phyloP scores from a whole-genome alignment of 2,329 filamentous ascomycete species.

The Pyrenochaeta sp. region DNA sequence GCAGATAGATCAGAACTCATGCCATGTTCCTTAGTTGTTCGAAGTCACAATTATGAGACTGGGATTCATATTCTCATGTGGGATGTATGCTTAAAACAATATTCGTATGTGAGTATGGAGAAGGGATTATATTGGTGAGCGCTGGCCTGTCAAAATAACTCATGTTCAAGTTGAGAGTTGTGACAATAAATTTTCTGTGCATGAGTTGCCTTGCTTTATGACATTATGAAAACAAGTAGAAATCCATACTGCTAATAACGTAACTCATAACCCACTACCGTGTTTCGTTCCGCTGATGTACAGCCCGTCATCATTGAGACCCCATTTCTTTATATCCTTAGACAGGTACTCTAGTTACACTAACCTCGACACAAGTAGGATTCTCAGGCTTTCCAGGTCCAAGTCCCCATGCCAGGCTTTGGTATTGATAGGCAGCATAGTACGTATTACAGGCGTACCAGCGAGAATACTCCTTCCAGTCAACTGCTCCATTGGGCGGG shows the following conservation, averaged over 20 bases:
- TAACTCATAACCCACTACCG: background rate
- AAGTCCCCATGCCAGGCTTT: slow-evolving; percentile 55
- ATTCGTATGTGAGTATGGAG: too few species aligned
- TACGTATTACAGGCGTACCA: slow-evolving; percentile 59
- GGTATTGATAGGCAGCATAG: slow-evolving; percentile 53
- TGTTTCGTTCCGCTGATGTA: background rate
- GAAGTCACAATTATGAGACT: too few species aligned
- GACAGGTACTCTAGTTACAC: slow-evolving; percentile 49
- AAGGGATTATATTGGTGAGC: too few species aligned
- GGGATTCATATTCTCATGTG: too few species aligned
- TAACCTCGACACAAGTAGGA: slow-evolving; percentile 55
- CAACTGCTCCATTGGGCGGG: slow-evolving; percentile 34
- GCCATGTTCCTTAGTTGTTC: too few species aligned
- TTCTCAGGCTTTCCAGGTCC: slow-evolving; percentile 54
- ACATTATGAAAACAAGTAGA: too few species aligned
- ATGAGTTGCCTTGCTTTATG: too few species aligned
- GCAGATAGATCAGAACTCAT: too few species aligned
- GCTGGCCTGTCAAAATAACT: too few species aligned
- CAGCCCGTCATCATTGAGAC: background rate
- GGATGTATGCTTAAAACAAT: too few species aligned
- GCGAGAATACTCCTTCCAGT: slow-evolving; percentile 43
- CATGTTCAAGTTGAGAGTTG: too few species aligned
- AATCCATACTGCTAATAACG: background rate
- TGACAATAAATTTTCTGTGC: too few species aligned
- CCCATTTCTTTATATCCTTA: background rate